Base-by-base conservation (phyloP, 1,284 basidiomycete species). In the Puccinia triticina region DNA sequence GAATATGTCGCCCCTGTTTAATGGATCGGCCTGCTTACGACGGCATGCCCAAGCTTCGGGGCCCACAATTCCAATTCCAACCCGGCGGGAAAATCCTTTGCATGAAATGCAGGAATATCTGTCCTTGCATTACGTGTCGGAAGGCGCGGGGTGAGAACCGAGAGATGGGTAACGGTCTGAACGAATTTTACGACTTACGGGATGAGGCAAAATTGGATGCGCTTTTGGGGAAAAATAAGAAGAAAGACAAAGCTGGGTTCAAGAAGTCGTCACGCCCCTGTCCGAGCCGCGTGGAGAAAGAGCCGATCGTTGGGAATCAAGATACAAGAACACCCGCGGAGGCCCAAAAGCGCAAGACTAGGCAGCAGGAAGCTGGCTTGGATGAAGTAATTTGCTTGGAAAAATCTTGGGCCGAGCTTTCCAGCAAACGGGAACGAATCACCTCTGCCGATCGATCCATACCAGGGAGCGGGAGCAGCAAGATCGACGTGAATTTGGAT, bases 21-120 rank as follows among this genome's bases (percentile, higher is more conserved):
- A 69, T 57, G 64, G 40, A 21, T 32, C 40, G 66, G n/a, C 46
- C 29, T 10, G 66, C 67, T 26, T 79, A 79, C 53, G 66, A 79
- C 64, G 77, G 71, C 34, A 43, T 67, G 46, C 77, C 77, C 5
- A 48, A 79, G 43, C 66, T 79, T 23, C 64, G 77, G 50, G 64
- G 48, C 12, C 77, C 77, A 1, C 48, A 55, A 7, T 79, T 79
- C 66, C 14, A 79, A 37, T 79, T 79, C 40, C 66, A 71, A 34
- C 77, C 77, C 11, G 77, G 77, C 67, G 77, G 77, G 11, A 69
- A n/a, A 37, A 71, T 79, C 43, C 32, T 71, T 23, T 79, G 77
- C 53, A 66, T 79, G 50, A 69, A 71, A 50, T 79, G 77, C 53
- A 61, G 77, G 32, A 50, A 71, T 34, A 64, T 79, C 16, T 79